Evolutionary conservation across 768 basidiomycete species (phyloP).

Genomic region (Rhodotorula sphaerocarpa): DNA sequence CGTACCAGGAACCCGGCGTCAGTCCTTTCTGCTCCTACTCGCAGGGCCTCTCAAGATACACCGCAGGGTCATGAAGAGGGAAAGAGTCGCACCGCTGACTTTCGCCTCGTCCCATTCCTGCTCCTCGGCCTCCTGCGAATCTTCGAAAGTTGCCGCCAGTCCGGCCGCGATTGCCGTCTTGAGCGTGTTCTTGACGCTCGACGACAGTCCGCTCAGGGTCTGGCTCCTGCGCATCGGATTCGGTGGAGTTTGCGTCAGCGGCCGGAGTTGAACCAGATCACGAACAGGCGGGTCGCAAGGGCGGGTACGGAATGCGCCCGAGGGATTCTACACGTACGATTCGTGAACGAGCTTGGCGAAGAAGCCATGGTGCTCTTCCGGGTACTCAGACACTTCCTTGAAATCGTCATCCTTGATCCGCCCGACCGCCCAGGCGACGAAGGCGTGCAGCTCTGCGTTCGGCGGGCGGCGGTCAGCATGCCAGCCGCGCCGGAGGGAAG

Average conservation of each 20-base stretch:
- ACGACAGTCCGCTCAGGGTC: slow-evolving; percentile 55
- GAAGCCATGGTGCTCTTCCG: slow-evolving; percentile 62
- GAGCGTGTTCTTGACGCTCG: slow-evolving; percentile 65
- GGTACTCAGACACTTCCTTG: slow-evolving; percentile 54
- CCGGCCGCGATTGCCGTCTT: slow-evolving; percentile 52
- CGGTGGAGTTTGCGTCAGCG: not conserved
- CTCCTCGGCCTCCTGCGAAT: slow-evolving; percentile 19
- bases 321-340: slow-evolving; percentile 52
- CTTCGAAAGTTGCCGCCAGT: slow-evolving; percentile 3
- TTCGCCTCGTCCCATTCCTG: not conserved
- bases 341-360: slow-evolving; percentile 78
- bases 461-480: no score
- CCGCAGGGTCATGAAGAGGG: no score
- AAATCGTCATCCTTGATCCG: slow-evolving; percentile 45
- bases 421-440: slow-evolving; percentile 48
- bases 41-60: no score
- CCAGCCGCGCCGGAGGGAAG: not conserved
- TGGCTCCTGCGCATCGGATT: slow-evolving; percentile 58
- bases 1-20: no score
- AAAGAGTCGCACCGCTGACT: slow-evolving; percentile 3
- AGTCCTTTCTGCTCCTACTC: no score
- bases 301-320: not conserved
- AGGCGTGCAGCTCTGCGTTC: slow-evolving; percentile 34
- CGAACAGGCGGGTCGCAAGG: no score
- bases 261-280: no score